Conservation (phyloP, 169 alveolate genomes). For the Theileria luwenshuni region DNA sequence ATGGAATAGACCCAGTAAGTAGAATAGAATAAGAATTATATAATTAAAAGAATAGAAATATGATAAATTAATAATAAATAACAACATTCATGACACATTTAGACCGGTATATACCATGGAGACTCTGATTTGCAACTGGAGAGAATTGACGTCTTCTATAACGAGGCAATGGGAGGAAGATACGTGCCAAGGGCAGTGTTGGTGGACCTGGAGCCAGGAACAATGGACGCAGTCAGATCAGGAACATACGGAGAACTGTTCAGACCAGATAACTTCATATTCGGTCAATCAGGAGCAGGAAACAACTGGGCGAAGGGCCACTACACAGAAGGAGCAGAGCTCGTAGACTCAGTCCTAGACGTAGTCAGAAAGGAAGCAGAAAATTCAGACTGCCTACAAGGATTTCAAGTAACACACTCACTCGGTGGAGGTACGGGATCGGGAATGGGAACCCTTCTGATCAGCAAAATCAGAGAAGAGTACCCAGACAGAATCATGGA, state of each 20-base stretch:
- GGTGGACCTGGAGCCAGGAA: constrained; percentile 99
- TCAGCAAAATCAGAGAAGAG: constrained; percentile 96
- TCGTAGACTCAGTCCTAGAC: constrained; percentile 96
- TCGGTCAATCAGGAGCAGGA: constrained; percentile 99
- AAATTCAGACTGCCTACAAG: constrained; percentile 98
- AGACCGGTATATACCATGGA: constrained; percentile 96
- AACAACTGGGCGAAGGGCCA: constrained; percentile 99
- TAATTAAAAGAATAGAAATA: constrained; percentile 1
- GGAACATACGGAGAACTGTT: constrained; percentile 97
- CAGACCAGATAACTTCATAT: constrained; percentile 98
- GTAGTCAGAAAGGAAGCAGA: constrained; percentile 99
- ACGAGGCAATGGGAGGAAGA: constrained; percentile 97
- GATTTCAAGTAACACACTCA: constrained; percentile 97
- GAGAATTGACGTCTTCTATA: constrained; percentile 94
- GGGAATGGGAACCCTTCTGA: constrained; percentile 98
- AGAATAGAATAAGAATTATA: constrained; percentile 11
- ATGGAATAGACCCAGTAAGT: constrained; percentile 96
- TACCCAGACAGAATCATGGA: constrained; percentile 98
- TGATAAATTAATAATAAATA: background rate
- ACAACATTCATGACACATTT: constrained; percentile 12
- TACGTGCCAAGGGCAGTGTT: constrained; percentile 98
- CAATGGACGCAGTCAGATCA: constrained; percentile 98
- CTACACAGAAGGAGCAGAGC: constrained; percentile 99
- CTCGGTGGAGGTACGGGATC: constrained; percentile 99
- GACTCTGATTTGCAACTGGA: constrained; percentile 95